phyloP scores from a whole-genome alignment of 805 yeast genomes.

The Schizosaccharomyces lindneri region DNA sequence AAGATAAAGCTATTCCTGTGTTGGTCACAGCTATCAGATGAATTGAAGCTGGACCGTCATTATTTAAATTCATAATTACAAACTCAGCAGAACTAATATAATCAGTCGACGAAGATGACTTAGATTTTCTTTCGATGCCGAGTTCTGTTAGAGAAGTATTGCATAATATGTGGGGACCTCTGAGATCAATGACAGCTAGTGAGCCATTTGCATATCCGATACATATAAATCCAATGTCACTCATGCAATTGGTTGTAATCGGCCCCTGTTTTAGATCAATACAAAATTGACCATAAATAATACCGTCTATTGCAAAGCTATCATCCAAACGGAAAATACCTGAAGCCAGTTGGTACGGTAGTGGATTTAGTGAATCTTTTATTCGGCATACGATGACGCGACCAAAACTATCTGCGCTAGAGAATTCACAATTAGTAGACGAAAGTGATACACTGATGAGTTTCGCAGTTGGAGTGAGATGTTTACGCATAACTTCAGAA shows the following conservation, averaged over 20 bases:
- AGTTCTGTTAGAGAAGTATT: neutral
- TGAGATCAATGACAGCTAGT: constrained; percentile 45
- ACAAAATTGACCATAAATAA: constrained; percentile 33
- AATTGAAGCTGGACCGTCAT: neutral
- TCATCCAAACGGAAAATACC: constrained; percentile 6
- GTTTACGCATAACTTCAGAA: constrained; percentile 26
- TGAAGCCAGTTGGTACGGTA: constrained; percentile 4
- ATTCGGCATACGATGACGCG: neutral
- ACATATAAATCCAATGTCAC: constrained; percentile 64
- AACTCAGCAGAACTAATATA: neutral
- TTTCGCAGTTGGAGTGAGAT: constrained; percentile 20
- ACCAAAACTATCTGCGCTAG: neutral
- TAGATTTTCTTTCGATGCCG: neutral
- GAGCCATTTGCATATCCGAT: constrained; percentile 58
- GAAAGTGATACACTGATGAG: constrained; percentile 29
- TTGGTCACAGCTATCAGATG: neutral
- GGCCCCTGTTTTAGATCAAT: constrained; percentile 21
- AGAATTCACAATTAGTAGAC: neutral
- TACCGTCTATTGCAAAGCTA: constrained; percentile 19
- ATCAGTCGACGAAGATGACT: neutral
- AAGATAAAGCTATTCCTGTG: neutral
- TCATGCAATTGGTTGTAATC: constrained; percentile 38
- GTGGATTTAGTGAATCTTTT: neutral
- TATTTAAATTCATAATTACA: neutral
- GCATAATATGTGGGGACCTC: constrained; percentile 20